Evolutionary conservation across 2,329 filamentous ascomycete species (phyloP), one percentile per base, ranked within the genome.

Genomic region (Aspergillus costaricaensis): DNA sequence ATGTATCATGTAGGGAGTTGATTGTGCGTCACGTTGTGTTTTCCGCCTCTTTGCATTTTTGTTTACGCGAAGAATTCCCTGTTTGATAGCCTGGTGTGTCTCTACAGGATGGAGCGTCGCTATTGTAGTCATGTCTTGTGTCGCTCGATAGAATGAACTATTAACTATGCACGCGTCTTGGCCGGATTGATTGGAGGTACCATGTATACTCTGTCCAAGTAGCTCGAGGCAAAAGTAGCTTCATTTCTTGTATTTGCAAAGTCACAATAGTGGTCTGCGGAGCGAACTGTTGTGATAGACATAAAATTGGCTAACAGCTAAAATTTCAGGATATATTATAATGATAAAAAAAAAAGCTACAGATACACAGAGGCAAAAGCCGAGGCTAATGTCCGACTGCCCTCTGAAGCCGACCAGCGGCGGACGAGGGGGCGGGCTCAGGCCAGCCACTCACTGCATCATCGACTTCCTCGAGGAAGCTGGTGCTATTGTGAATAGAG

Each of bases 401-500:
- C 69, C 83, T 84, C 67, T 86, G 81, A 69, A 90, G 72, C 68
- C 88, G 82, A 56, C 83, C 87, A 58, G 85, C 85, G 60, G 86
- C 85, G 62, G 85, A 86, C n/a, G 81, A 79, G 27, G 83, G 79
- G 56, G 81, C 77, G 43, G 83, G 81, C 67, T 94, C 91, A 3
- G 93, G 92, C 95, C 95, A 98, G 21, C 86, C 88, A 50, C 86
- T 86, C 1, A 96, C 92, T 17, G 91, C 90, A 78, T 96, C 92
- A 65, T 96, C 91, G 23, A 98, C 90, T 77, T 97, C 93, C 68
- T 96, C 92, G 65, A 98, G 77, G 74, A 98, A 99, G 0, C 88
- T 91, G 10, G 85, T 84, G 64, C 92, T 92, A 71, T 97, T 99
- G 70, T 96, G 91, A 66, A 99, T 84, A 6, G 86, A 87, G 0